Percentiles rank a stretch among this genome's conserved stretches.
phyloP scores from a whole-genome alignment of 1,284 basidiomycete species.

The Schizophyllum commune region DNA sequence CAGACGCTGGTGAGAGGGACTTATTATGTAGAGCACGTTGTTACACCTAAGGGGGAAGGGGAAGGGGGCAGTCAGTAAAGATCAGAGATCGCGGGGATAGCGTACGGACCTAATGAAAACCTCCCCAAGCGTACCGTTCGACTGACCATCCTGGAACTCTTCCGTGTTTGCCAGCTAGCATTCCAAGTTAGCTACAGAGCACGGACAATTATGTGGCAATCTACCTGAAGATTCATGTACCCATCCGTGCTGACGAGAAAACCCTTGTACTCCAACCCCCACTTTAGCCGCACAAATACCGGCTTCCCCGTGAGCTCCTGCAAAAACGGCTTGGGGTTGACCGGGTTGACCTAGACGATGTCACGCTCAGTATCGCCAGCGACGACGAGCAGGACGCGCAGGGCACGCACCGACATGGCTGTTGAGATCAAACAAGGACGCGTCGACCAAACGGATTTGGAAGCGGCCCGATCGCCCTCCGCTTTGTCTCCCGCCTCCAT shows the following conservation, averaged over 20 bases:
- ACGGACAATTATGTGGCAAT: conserved; percentile 14
- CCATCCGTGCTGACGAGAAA: conserved; percentile 98
- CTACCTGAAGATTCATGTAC: conserved; percentile 98
- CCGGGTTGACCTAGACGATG: conserved; percentile 77
- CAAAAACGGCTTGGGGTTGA: conserved; percentile 98
- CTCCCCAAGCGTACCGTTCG: conserved; percentile 94
- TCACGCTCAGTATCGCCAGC: conserved; percentile 45
- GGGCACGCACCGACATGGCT: neutral
- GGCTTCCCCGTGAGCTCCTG: conserved; percentile 98
- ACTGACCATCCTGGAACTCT: conserved; percentile 95
- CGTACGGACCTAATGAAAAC: conserved; percentile 87
- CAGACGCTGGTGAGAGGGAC: conserved; percentile 27
- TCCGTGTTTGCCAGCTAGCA: conserved; percentile 92
- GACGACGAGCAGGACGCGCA: conserved; percentile 6
- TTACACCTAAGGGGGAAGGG: conserved; percentile 39
- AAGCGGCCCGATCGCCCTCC: neutral
- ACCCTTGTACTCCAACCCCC: conserved; percentile 99
- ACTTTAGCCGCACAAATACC: conserved; percentile 93
- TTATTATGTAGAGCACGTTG: conserved; percentile 91
- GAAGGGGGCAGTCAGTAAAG: conserved; percentile 6
- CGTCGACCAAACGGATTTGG: neutral
- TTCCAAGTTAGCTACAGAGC: neutral
- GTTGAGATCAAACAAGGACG: conserved; percentile 1
- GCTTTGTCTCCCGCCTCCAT: conserved; percentile 5
- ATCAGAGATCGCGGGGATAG: conserved; percentile 1